Evolutionary conservation across 1,284 basidiomycete genomes (phyloP), one percentile per base, ranked within the genome.

Genomic region (Hypsizygus ulmarius): DNA sequence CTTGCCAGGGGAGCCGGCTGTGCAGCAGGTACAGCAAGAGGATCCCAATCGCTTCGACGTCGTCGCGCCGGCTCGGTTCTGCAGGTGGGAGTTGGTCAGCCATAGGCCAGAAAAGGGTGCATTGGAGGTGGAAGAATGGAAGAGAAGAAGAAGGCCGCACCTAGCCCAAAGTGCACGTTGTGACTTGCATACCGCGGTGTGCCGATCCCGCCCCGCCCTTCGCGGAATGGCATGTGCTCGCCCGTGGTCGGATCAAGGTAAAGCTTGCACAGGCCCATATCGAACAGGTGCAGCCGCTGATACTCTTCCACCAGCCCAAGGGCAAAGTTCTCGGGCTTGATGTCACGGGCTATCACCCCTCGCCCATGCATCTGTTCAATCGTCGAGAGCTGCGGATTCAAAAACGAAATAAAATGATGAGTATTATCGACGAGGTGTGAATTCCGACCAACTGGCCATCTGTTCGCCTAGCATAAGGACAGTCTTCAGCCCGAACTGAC

Each of bases 331-430:
- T 38, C 36, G 11, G 33, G 43, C 27, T 45, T 45, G 27, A 45
- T 37, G 16, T 45, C 43, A 18, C 34, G 34, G 45, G 5, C 40
- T 28, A 19, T 30, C 27, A 12, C 16, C 12, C 11, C 14, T 12
- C 3, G n/a, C n/a, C 27, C 10, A 28, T 47, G 45, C 14, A 47
- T 47, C 16, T 35, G 16, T n/a, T 47, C 39, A 15, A 47, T 21
- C 6, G 12, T 16, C 5, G 37, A 32, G 19, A 47, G 11, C 45
- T 47, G 12, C 10, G 4, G 10, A n/a, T 16, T 2, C 36, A 18
- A 37, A 16, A 4, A 2, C 18, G 16, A 3, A 37, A 14, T n/a
- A 36, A 15, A 6, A 36, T 8, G 34, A 7, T n/a, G 16, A n/a
- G 34, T 9, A 36, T n/a, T 6, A 15, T 15, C 6, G 14, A 37